Evolutionary conservation across 169 alveolate genomes (phyloP).

Genomic region (Toxoplasma gondii): DNA sequence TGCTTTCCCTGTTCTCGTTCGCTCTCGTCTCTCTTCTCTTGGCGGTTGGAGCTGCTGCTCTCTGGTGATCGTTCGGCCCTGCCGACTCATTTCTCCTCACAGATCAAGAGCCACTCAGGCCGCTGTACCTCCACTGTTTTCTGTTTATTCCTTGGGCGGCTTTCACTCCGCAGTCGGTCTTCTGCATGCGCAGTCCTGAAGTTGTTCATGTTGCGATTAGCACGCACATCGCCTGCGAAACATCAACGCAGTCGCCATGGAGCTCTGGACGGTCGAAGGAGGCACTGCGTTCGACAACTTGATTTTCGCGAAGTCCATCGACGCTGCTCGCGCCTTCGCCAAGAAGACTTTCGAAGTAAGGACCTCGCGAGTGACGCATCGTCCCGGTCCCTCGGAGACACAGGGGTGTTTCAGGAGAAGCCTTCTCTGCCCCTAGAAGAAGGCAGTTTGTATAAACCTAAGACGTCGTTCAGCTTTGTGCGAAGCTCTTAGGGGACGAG

Average conservation of each 20-base stretch:
- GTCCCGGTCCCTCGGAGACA: no score
- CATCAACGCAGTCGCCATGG: slow-evolving; percentile 29
- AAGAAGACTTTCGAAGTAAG: background rate
- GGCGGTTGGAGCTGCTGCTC: no score
- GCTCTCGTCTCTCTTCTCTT: no score
- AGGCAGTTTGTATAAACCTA: no score
- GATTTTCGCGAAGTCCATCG: background rate
- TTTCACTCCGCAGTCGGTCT: background rate
- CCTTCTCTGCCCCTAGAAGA: no score
- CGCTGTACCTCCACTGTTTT: background rate
- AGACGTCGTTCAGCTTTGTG: no score
- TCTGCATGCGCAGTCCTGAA: background rate
- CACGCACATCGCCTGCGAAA: background rate
- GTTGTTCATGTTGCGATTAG: background rate
- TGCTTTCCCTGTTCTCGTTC: no score
- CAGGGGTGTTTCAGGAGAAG: no score
- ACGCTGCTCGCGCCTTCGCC: background rate
- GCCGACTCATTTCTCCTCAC: no score
- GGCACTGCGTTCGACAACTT: slow-evolving; percentile 26
- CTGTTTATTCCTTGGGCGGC: background rate
- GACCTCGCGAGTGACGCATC: background rate
- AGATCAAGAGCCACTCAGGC: no score
- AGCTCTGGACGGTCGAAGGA: slow-evolving; percentile 30
- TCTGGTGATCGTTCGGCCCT: no score
- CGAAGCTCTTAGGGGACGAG: no score